Percentiles rank a stretch among this genome's conserved stretches.
These are phyloP conservation scores for Pyrus hybrid DNA, from an alignment of 331 rosid species.

Conservation along the genomic window DNA sequence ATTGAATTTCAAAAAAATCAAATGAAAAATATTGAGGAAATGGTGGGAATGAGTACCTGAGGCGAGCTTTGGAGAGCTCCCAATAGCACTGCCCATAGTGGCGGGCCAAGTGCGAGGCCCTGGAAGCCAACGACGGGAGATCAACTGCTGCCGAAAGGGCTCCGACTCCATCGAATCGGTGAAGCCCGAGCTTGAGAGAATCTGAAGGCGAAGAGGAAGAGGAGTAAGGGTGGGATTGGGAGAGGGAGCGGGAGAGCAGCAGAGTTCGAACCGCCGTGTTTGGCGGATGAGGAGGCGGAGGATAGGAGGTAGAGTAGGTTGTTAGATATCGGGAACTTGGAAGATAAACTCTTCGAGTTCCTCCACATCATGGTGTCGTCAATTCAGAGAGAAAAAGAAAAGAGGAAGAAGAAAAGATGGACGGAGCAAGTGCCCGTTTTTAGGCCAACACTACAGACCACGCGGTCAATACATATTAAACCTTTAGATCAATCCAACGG, in stretches of 20 bases:
- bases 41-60: conserved; percentile 36
- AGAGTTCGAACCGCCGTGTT: conserved; percentile 14
- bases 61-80: too few species aligned
- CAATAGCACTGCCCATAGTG: too few species aligned
- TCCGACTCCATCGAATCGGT: conserved; percentile 30
- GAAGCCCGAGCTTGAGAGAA: conserved; percentile 13
- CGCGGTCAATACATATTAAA: too few species aligned
- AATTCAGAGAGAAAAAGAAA: neutral
- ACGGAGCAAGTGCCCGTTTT: neutral
- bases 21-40: neutral
- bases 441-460: neutral
- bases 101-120: conserved; percentile 34
- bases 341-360: conserved; percentile 27
- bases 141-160: conserved; percentile 14
- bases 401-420: neutral
- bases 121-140: conserved; percentile 28
- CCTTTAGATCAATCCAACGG: too few species aligned
- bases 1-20: neutral
- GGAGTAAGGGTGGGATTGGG: too few species aligned
- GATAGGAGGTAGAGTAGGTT: neutral
- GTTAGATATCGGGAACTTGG: conserved; percentile 12
- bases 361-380: conserved; percentile 28
- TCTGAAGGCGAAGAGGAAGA: too few species aligned
- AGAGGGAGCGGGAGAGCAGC: conserved; percentile 5
- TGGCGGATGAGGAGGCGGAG: neutral